A percentile compares a stretch with the other conserved stretches of the same genome.
These are phyloP conservation scores for Erucastrum elatum DNA, from an alignment of 345 rosid species.

Conservation along the genomic window DNA sequence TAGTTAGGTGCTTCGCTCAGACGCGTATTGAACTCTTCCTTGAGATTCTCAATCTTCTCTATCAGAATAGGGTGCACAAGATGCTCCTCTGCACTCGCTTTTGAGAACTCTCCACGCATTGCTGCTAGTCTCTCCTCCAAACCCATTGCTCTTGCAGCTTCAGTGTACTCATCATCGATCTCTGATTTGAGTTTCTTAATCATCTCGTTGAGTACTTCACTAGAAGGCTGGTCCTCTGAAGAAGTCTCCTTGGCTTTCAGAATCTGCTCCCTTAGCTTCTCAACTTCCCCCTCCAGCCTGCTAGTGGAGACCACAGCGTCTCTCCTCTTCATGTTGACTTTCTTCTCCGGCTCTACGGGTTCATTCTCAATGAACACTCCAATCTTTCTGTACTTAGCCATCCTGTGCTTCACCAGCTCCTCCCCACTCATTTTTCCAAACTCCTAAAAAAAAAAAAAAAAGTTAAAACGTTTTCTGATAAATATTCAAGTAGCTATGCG, in stretches of 20 bases:
- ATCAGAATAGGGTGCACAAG: constrained; percentile 56
- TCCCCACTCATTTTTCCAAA: constrained; percentile 66
- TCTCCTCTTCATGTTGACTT: constrained; percentile 73
- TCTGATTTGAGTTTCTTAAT: constrained; percentile 66
- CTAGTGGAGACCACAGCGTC: constrained; percentile 50
- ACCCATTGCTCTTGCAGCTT: constrained; percentile 65
- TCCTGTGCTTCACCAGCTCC: constrained; percentile 66
- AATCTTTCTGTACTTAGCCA: constrained; percentile 77
- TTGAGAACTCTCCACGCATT: constrained; percentile 54
- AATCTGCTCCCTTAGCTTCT: constrained; percentile 65
- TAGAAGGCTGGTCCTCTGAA: constrained; percentile 44
- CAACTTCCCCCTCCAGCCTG: constrained; percentile 62
- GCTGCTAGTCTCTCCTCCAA: constrained; percentile 52
- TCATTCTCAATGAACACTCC: constrained; percentile 72
- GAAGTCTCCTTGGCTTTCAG: constrained; percentile 66
- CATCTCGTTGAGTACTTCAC: constrained; percentile 55
- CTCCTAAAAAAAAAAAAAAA: constrained; percentile 50
- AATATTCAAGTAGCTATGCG: constrained; percentile 32
- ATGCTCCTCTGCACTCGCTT: constrained; percentile 54
- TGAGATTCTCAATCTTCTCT: constrained; percentile 67
- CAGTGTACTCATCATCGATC: constrained; percentile 67
- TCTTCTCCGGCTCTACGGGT: constrained; percentile 61
- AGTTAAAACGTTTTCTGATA: not conserved
- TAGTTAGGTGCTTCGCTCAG: constrained; percentile 63
- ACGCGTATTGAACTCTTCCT: constrained; percentile 55